Evolutionary conservation across 2,329 filamentous ascomycete genomes (phyloP).

Genomic region (Hypoxylon sp.): DNA sequence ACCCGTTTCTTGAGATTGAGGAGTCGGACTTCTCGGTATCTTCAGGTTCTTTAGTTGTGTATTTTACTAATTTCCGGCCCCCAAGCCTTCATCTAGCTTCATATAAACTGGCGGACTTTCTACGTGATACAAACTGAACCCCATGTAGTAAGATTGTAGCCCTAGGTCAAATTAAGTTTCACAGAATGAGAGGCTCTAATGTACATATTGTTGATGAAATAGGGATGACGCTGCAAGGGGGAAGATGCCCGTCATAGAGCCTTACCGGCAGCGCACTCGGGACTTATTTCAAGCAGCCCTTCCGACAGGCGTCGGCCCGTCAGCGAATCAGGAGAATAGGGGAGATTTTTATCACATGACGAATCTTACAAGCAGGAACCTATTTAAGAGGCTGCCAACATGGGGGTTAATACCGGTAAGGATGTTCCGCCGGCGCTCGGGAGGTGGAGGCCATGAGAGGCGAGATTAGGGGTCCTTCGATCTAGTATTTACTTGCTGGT

Average conservation of each 20-base stretch:
- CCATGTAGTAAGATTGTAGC: conserved; percentile 16
- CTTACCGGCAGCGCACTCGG: conserved; percentile 16
- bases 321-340: conserved; percentile 4
- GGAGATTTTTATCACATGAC: conserved; percentile 22
- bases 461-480: conserved; percentile 15
- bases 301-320: not conserved
- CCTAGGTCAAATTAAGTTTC: conserved; percentile 15
- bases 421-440: conserved; percentile 18
- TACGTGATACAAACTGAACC: conserved; percentile 28
- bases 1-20: conserved; percentile 5
- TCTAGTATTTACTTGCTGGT: not conserved
- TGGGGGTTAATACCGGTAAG: conserved; percentile 10
- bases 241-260: conserved; percentile 19
- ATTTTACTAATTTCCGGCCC: conserved; percentile 16
- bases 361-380: conserved; percentile 14
- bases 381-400: conserved; percentile 3
- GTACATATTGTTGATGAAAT: conserved; percentile 17
- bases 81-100: conserved; percentile 21
- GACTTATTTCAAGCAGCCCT: conserved; percentile 1
- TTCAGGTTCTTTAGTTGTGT: conserved; percentile 1
- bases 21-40: conserved; percentile 19
- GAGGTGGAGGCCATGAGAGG: conserved; percentile 2
- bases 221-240: conserved; percentile 23
- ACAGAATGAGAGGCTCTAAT: conserved; percentile 17
- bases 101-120: conserved; percentile 5